Evolutionary conservation across 768 basidiomycete species (phyloP), one percentile per base, ranked within the genome.

Genomic region (Calocybe indica): DNA sequence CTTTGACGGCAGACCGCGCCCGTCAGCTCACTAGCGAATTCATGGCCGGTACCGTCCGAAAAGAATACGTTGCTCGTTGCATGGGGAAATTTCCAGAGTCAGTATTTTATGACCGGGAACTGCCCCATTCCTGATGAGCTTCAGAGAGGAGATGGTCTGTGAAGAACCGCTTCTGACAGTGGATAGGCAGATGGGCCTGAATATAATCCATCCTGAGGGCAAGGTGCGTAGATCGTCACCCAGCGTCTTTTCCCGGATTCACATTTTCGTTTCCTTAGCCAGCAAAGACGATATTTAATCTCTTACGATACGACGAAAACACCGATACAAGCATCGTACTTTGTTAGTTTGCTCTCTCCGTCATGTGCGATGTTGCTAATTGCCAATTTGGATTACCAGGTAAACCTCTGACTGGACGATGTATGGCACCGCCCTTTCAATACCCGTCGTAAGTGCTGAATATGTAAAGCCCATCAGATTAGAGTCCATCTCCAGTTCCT

Each of bases 401-500:
- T 65, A 80, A 77, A 58, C 95, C 95, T 2, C 68, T 88, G 48
- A 99, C 96, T 5, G 95, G 95, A 41, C 78, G 95, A 53, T 96
- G 93, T 95, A 68, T 61, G 91, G 70, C 37, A 50, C 43, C 58
- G 44, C 22, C 31, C 15, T 38, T 45, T 32, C 43, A 35, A 11
- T 48, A 38, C 13, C 22, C 35, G 22, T 47, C 38, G 42, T 37
- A 29, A 40, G 31, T 41, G 47, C 41, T 43, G 15, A 45, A 33
- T 36, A 50, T 45, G 48, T 37, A 39, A 47, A 96, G 93, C 96
- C 0, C 96, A 99, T 67, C 96, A 99, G 65, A 89, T 98, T 49
- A 80, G 96, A 43, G 95, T 99, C 3, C 96, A 99, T 60, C 77
- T 99, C 2, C 96, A 98, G 65, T 97, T 78, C 64, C 79, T 99